phyloP scores from a whole-genome alignment of 768 basidiomycete species.

The Neoboletus brunneissimus region DNA sequence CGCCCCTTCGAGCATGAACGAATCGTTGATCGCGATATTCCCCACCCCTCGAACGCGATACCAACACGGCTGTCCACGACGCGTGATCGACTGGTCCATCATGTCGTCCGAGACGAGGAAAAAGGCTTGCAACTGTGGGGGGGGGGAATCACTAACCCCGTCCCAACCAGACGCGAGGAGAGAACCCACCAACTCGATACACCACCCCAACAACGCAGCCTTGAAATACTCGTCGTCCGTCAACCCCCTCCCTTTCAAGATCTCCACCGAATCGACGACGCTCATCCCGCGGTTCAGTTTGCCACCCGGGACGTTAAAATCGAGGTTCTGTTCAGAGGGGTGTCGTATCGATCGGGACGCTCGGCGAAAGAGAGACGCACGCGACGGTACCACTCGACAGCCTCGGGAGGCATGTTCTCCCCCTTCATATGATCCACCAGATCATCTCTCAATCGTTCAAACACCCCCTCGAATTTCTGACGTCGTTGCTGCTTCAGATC shows the following conservation, averaged over 20 bases:
- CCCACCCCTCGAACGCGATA: constrained; percentile 62
- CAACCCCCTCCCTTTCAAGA: constrained; percentile 69
- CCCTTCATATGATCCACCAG: constrained; percentile 63
- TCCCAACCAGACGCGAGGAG: too few species aligned
- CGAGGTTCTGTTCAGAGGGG: constrained; percentile 59
- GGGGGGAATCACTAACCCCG: too few species aligned
- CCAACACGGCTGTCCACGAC: constrained; percentile 95
- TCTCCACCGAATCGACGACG: constrained; percentile 89
- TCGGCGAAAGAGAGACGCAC: constrained; percentile 43
- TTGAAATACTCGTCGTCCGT: constrained; percentile 85
- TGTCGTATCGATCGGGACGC: not conserved
- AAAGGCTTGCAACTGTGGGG: constrained; percentile 83
- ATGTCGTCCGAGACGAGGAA: constrained; percentile 94
- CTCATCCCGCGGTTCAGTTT: constrained; percentile 98
- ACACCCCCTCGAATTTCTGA: constrained; percentile 70
- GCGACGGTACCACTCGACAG: constrained; percentile 68
- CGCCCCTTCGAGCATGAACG: constrained; percentile 92
- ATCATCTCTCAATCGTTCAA: constrained; percentile 70
- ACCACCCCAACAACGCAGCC: constrained; percentile 90
- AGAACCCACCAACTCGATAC: constrained; percentile 82
- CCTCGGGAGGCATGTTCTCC: constrained; percentile 81
- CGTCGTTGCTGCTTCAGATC: constrained; percentile 46
- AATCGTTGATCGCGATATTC: constrained; percentile 91
- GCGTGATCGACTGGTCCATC: constrained; percentile 93
- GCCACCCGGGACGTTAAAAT: constrained; percentile 94